Conservation (phyloP, 306 rosid genomes). For the Begonia loranthoides region DNA sequence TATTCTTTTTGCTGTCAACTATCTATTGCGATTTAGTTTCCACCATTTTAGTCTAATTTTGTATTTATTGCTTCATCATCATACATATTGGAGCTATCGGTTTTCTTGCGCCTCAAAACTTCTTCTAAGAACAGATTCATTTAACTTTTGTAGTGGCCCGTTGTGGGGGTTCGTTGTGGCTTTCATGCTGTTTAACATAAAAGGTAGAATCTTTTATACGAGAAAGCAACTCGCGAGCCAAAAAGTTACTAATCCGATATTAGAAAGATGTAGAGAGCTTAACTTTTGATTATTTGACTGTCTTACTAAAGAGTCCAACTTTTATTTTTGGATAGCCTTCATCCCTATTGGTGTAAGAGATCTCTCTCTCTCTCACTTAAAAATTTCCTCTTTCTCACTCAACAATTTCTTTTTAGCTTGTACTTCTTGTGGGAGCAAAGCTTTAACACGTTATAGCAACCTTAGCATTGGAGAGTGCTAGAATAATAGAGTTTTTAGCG, state of each 20-base stretch:
- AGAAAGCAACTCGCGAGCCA: no score
- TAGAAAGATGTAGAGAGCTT: no score
- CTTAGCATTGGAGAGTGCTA: slow-evolving; percentile 78
- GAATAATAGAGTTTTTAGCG: slow-evolving; percentile 35
- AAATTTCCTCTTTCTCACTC: no score
- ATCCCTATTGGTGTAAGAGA: slow-evolving; percentile 58
- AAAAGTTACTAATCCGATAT: no score
- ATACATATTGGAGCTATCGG: no score
- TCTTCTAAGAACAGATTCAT: no score
- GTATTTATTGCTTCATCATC: background rate
- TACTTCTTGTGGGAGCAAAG: slow-evolving; percentile 88
- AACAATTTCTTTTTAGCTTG: slow-evolving; percentile 44
- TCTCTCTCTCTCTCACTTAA: slow-evolving; percentile 14
- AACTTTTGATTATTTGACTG: background rate
- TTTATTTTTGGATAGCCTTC: slow-evolving; percentile 95
- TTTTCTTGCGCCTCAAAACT: no score
- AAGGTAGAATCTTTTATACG: slow-evolving; percentile 36
- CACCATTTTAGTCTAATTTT: background rate
- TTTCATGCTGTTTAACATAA: slow-evolving; percentile 84
- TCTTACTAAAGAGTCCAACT: slow-evolving; percentile 66
- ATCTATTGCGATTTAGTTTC: background rate
- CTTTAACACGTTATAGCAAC: slow-evolving; percentile 90
- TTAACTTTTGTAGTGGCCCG: slow-evolving; percentile 43
- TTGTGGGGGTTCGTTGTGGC: slow-evolving; percentile 97
- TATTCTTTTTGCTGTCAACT: background rate